phyloP scores from a whole-genome alignment of 1,284 basidiomycete genomes.

The Fomitopsis pinicola region DNA sequence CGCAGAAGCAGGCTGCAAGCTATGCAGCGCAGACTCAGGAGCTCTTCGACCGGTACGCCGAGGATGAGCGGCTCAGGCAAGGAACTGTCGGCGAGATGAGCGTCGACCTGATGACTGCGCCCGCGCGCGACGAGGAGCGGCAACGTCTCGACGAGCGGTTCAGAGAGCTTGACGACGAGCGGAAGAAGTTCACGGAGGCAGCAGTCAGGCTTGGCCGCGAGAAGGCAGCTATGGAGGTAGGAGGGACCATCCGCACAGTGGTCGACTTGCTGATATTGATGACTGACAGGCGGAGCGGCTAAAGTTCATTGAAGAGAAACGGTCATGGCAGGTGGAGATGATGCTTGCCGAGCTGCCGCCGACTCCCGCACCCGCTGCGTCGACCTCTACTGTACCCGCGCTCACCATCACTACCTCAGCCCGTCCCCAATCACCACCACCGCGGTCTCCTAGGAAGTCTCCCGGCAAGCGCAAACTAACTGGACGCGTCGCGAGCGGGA shows the following conservation, averaged over 20 bases:
- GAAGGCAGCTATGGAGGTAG: slow-evolving; percentile 64
- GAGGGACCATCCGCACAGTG: background rate
- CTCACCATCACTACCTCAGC: background rate
- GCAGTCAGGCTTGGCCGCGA: slow-evolving; percentile 62
- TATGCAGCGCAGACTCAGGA: slow-evolving; percentile 34
- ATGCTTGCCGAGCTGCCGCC: slow-evolving; percentile 57
- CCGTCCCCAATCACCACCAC: slow-evolving; percentile 9
- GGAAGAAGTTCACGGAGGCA: slow-evolving; percentile 61
- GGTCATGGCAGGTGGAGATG: slow-evolving; percentile 57
- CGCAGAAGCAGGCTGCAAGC: slow-evolving; percentile 39
- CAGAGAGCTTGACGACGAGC: slow-evolving; percentile 63
- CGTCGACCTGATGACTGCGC: slow-evolving; percentile 47
- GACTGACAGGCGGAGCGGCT: slow-evolving; percentile 51
- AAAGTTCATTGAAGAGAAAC: slow-evolving; percentile 62
- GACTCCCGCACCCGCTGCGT: slow-evolving; percentile 29
- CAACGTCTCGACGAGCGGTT: slow-evolving; percentile 47
- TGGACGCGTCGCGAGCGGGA: slow-evolving; percentile 34
- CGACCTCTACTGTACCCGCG: slow-evolving; percentile 4
- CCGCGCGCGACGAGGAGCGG: slow-evolving; percentile 47
- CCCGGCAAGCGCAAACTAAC: slow-evolving; percentile 31
- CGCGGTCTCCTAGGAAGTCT: slow-evolving; percentile 37
- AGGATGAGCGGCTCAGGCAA: slow-evolving; percentile 30
- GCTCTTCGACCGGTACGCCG: slow-evolving; percentile 47
- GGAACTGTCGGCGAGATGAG: slow-evolving; percentile 33
- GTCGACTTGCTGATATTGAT: background rate